These are phyloP conservation scores for Boletus sp. DNA, from an alignment of 768 basidiomycete genomes.

Conservation along the genomic window DNA sequence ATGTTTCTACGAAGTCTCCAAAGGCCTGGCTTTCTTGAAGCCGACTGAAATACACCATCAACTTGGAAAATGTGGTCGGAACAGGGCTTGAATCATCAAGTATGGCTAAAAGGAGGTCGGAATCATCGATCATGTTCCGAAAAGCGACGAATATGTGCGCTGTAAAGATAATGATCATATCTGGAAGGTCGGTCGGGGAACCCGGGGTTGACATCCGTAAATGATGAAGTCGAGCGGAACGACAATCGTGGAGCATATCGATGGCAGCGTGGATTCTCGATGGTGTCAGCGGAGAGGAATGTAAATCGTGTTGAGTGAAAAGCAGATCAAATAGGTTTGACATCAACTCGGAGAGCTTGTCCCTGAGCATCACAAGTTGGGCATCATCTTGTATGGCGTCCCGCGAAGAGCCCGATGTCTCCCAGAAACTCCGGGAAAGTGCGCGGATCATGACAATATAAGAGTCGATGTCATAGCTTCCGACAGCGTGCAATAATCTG, in stretches of 20 bases:
- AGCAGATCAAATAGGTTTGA: conserved; percentile 23
- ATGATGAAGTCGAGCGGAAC: conserved; percentile 17
- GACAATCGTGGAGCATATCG: conserved; percentile 28
- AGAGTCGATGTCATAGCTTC: conserved; percentile 29
- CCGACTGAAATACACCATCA: conserved; percentile 24
- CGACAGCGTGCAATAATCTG: conserved; percentile 34
- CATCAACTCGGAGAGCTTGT: conserved; percentile 22
- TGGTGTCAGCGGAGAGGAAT: not conserved
- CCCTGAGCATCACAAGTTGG: conserved; percentile 7
- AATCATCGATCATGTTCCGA: conserved; percentile 5
- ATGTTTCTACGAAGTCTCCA: conserved; percentile 17
- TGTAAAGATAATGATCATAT: conserved; percentile 23
- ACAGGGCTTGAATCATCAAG: conserved; percentile 29
- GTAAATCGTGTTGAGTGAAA: conserved; percentile 1
- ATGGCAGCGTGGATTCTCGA: conserved; percentile 13
- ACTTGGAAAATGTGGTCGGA: conserved; percentile 29
- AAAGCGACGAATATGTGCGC: conserved; percentile 17
- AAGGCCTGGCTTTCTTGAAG: conserved; percentile 8
- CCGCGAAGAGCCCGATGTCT: not conserved
- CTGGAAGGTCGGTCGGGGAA: conserved; percentile 19
- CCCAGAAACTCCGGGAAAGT: conserved; percentile 25
- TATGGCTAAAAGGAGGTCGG: conserved; percentile 18
- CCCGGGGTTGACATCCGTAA: conserved; percentile 3
- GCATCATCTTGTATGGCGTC: not conserved
- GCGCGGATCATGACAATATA: conserved; percentile 32